Evolutionary conservation across 306 rosid genomes (phyloP).

Genomic region (Cucumis cinereus): DNA sequence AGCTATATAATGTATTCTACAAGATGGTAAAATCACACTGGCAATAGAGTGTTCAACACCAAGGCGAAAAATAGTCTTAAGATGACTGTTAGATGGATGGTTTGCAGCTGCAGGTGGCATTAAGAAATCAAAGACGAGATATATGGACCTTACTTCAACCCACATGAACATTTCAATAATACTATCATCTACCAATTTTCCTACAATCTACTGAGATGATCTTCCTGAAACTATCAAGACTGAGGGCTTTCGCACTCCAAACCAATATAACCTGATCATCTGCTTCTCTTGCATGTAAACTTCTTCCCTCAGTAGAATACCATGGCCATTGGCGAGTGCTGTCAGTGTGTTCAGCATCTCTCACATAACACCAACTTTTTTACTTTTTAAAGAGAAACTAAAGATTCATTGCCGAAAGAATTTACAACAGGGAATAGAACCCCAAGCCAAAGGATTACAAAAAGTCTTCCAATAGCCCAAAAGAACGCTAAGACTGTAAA

Average conservation of each 20-base stretch:
- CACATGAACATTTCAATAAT: not conserved
- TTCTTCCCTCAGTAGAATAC: not conserved
- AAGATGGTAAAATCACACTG: too few relatives aligned
- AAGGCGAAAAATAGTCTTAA: too few relatives aligned
- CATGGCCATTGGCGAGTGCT: not conserved
- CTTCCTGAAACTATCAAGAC: not conserved
- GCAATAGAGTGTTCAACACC: too few relatives aligned
- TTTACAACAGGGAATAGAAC: not conserved
- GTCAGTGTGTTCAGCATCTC: not conserved
- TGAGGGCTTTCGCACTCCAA: not conserved
- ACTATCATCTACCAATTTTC: not conserved
- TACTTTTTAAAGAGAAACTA: not conserved
- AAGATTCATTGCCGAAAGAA: not conserved
- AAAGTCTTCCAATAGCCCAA: not conserved
- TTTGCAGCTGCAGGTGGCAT: too few relatives aligned
- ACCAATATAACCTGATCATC: not conserved
- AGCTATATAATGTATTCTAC: constrained; percentile 44
- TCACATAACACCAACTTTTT: not conserved
- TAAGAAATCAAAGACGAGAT: not conserved
- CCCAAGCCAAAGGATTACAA: not conserved
- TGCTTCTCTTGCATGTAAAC: not conserved
- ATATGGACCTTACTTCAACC: not conserved
- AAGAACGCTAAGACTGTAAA: not conserved
- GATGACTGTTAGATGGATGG: too few relatives aligned
- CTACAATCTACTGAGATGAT: not conserved